These are phyloP conservation scores for Heliocybe sulcata DNA, from an alignment of 1,284 basidiomycete species.

Conservation along the genomic window DNA sequence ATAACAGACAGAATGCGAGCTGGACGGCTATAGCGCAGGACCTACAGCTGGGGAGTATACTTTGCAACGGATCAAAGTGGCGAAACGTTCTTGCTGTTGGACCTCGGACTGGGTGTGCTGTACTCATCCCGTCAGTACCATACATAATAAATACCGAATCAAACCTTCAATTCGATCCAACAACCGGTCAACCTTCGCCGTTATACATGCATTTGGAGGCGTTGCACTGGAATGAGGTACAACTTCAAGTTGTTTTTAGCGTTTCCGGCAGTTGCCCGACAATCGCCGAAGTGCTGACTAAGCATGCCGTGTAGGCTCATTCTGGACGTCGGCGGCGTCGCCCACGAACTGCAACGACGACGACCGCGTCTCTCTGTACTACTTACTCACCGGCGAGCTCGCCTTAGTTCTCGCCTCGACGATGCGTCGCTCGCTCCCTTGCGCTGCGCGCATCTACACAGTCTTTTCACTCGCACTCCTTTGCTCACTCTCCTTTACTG, in stretches of 20 bases:
- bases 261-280: too few relatives aligned
- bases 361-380: slow-evolving; percentile 1
- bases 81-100: too few relatives aligned
- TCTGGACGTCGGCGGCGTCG: neutral
- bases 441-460: slow-evolving; percentile 20
- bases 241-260: too few relatives aligned
- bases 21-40: neutral
- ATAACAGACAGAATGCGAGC: neutral
- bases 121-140: too few relatives aligned
- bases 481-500: slow-evolving; percentile 23
- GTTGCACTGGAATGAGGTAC: too few relatives aligned
- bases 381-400: neutral
- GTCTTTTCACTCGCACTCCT: slow-evolving; percentile 26
- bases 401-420: slow-evolving; percentile 3
- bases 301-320: neutral
- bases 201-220: too few relatives aligned
- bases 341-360: slow-evolving; percentile 1
- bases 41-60: too few relatives aligned
- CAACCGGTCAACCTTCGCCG: too few relatives aligned
- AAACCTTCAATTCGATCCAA: too few relatives aligned
- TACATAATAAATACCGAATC: too few relatives aligned
- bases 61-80: too few relatives aligned
- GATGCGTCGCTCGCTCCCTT: slow-evolving; percentile 7
- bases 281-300: neutral
- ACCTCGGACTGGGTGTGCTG: too few relatives aligned